Base-by-base conservation (phyloP, 352 stramenopile species). In the Elongisporangium senticosum region DNA sequence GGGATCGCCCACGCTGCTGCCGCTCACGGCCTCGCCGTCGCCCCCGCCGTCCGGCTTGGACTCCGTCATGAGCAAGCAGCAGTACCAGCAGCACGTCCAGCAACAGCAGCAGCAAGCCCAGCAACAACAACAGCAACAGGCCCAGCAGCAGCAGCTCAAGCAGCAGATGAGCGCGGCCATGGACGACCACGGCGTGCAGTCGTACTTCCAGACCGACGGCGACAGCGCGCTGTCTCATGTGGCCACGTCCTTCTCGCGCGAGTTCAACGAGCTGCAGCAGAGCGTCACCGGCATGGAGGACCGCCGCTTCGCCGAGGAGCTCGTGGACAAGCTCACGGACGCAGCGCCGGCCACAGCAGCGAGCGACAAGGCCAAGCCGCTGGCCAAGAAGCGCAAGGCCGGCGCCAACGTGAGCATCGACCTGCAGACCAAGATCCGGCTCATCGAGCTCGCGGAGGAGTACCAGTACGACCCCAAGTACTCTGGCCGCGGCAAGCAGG, bases 351-450 rank as follows among this genome's bases (percentile, higher is more conserved):
- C 24, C 33, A 15, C 59, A 2, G 49, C 56, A 56, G 49, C 28
- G 51, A n/a, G 54, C 55, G 11, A 53, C 43, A 13, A 33, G 55
- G 21, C 20, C 54, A 63, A 62, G 43, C 37, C 37, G 15, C 49
- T 55, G n/a, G 33, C 28, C 2, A 82, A 80, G 62, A 91, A 89
- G 69, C 67, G 82, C 59, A 87, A 84, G 51, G 60, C 62, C 15
- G 78, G 77, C 5, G 68, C 74, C 2, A 89, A 87, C 62, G 77
- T 80, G 28, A 90, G 83, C 24, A 86, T 90, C 53, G 83, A 92
- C 54, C 62, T 92, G 39, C 79, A 92, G 74, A 92, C 83, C 56
- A 92, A 92, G 69, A 92, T 92, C 67, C 78, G 79, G 14, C 74
- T 92, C 37, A 92, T 92, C 58, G 83, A 92, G 62, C 67, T 92